These are phyloP conservation scores for Coemansia umbellata DNA, from an alignment of 192 early-diverging fungal genomes.

Conservation along the genomic window DNA sequence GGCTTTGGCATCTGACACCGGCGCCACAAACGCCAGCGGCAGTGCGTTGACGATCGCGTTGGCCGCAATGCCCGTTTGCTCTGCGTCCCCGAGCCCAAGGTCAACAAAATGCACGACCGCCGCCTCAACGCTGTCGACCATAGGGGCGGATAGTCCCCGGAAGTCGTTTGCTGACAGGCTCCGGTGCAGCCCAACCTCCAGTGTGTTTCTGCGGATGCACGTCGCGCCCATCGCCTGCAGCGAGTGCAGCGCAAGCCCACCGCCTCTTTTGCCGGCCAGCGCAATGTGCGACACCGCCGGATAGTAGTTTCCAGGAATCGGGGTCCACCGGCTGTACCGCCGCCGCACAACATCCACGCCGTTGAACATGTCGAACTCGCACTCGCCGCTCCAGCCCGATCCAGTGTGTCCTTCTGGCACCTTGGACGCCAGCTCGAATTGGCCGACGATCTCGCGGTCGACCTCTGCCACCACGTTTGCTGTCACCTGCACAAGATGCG, in stretches of 20 bases:
- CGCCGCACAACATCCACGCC: slow-evolving; percentile 19
- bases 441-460: slow-evolving; percentile 40
- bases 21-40: slow-evolving; percentile 24
- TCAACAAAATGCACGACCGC: slow-evolving; percentile 25
- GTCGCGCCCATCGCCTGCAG: slow-evolving; percentile 38
- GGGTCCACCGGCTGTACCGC: slow-evolving; percentile 21
- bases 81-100: not conserved
- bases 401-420: not conserved
- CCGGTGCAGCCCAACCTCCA: slow-evolving; percentile 40
- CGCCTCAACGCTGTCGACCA: slow-evolving; percentile 14
- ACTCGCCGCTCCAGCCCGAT: not conserved
- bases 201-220: slow-evolving; percentile 5
- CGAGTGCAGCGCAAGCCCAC: slow-evolving; percentile 18
- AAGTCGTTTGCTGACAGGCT: slow-evolving; percentile 44
- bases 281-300: slow-evolving; percentile 30
- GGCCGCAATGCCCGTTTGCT: not conserved
- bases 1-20: not conserved
- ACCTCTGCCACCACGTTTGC: not conserved
- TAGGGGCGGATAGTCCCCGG: slow-evolving; percentile 26
- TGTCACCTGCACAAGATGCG: slow-evolving; percentile 13
- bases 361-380: slow-evolving; percentile 28
- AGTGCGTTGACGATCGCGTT: slow-evolving; percentile 26
- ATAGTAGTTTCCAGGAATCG: slow-evolving; percentile 38
- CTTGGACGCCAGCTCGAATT: slow-evolving; percentile 1
- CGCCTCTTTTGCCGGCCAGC: slow-evolving; percentile 12